Evolutionary conservation across 371 early-diverging fungal species (phyloP).

Genomic region (Zancudomyces culisetae): DNA sequence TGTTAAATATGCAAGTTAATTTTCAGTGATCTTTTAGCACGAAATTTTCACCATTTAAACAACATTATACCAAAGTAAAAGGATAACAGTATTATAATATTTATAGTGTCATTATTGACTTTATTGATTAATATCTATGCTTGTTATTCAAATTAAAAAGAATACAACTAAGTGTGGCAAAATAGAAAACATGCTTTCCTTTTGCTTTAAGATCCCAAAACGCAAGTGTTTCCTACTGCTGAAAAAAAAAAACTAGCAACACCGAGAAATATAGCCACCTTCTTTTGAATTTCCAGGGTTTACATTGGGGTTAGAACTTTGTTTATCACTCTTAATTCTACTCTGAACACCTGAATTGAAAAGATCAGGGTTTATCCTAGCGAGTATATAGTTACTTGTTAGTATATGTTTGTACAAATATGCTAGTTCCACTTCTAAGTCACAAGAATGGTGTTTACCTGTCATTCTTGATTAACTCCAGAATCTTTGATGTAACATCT

Average conservation of each 20-base stretch:
- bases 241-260: too few species aligned
- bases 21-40: too few species aligned
- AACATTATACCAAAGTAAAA: too few species aligned
- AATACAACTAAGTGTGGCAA: too few species aligned
- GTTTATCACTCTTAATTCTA: neutral
- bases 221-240: constrained; percentile 6
- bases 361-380: neutral
- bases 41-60: too few species aligned
- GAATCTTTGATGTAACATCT: constrained; percentile 8
- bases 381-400: neutral
- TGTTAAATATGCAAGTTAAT: too few species aligned
- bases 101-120: too few species aligned
- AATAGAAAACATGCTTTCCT: too few species aligned
- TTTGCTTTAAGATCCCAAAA: constrained; percentile 21
- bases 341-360: neutral
- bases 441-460: constrained; percentile 1
- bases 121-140: too few species aligned
- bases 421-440: neutral
- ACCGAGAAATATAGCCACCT: neutral
- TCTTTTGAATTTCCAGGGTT: neutral
- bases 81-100: too few species aligned
- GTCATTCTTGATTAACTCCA: constrained; percentile 8
- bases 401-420: neutral
- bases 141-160: too few species aligned
- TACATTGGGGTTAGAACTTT: constrained; percentile 36